Evolutionary conservation across 257 asterid species (phyloP), one percentile per base, ranked within the genome.

Genomic region (Capsicum baccatum): DNA sequence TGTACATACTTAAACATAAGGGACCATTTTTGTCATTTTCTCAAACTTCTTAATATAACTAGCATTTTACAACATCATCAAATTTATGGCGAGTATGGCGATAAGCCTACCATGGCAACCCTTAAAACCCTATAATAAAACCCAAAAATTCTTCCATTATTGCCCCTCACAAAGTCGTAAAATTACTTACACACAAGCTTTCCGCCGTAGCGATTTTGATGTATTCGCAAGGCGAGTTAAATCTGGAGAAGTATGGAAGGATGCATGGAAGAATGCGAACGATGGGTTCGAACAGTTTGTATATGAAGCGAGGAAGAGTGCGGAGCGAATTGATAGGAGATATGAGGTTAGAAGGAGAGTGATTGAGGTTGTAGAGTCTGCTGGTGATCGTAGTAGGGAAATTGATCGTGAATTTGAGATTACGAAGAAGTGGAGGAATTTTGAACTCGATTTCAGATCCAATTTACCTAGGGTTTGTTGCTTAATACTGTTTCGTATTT

Each of bases 141-240:
- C 85, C 39, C 86, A 26, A 14, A 39, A 57, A 44, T 84, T 80
- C 39, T n/a, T 37, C 17, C 85, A 13, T 74, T 0, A 12, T 50
- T 66, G 3, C 13, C 15, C 82, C 26, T 83, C 54, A 42, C 83
- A 48, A 79, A 39, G 3, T 39, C 44, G 44, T 39, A 39, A 89
- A 66, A 14, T 48, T 80, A 79, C 0, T 1, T 85, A 87, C 37
- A 86, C 89, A 10, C 91, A 87, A 79, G 94, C 98, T 82, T 97
- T 97, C 86, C 74, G 92, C 88, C 98, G 98, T 71, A 91, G 94
- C 89, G 99, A 95, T 85, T 69, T 97, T 84, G 99, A 97, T 62
- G 95, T 96, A 8, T 95, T 95, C 85, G 94, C 97, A 5, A 81
- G 63, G 86, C 96, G 98, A 86, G 79, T 92, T 16, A 82, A 89